Conservation (phyloP, 495 filamentous ascomycete species). For the Aspergillus bridgeri region DNA sequence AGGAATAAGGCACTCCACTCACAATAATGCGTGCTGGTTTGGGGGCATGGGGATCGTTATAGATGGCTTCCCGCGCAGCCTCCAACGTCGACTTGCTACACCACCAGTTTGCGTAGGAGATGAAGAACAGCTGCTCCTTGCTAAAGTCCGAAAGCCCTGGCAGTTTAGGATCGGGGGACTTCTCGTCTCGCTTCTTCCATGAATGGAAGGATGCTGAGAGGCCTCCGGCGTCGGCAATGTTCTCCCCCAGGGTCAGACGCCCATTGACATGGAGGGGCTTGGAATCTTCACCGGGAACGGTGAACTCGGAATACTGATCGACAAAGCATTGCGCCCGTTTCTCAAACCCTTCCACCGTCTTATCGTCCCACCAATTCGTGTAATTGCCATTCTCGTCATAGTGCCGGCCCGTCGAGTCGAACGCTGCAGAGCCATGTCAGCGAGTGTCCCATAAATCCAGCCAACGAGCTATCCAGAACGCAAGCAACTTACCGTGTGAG, state of each 20-base stretch:
- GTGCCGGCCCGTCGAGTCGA: slow-evolving; percentile 65
- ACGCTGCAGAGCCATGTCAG: slow-evolving; percentile 41
- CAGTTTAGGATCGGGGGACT: slow-evolving; percentile 52
- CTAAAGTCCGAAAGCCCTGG: slow-evolving; percentile 64
- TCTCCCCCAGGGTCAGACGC: slow-evolving; percentile 65
- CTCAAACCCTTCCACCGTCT: slow-evolving; percentile 59
- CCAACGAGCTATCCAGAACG: background rate
- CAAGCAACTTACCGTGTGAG: slow-evolving; percentile 50
- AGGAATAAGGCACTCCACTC: slow-evolving; percentile 22
- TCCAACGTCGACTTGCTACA: slow-evolving; percentile 62
- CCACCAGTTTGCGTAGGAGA: slow-evolving; percentile 65
- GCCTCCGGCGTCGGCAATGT: slow-evolving; percentile 74
- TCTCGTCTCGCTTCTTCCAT: slow-evolving; percentile 58
- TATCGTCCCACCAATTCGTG: slow-evolving; percentile 68
- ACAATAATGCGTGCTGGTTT: slow-evolving; percentile 57
- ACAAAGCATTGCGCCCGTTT: slow-evolving; percentile 67
- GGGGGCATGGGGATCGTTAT: slow-evolving; percentile 64
- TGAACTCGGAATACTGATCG: slow-evolving; percentile 64
- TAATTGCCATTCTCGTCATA: slow-evolving; percentile 66
- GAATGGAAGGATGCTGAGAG: slow-evolving; percentile 61
- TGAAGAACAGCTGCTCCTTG: slow-evolving; percentile 72
- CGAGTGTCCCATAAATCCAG: background rate
- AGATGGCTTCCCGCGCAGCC: slow-evolving; percentile 51
- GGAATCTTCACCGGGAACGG: slow-evolving; percentile 50
- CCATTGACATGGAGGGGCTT: slow-evolving; percentile 66